Base-by-base conservation (phyloP, 176 grass and related monocot genomes). In the Saccharum officinarum region DNA sequence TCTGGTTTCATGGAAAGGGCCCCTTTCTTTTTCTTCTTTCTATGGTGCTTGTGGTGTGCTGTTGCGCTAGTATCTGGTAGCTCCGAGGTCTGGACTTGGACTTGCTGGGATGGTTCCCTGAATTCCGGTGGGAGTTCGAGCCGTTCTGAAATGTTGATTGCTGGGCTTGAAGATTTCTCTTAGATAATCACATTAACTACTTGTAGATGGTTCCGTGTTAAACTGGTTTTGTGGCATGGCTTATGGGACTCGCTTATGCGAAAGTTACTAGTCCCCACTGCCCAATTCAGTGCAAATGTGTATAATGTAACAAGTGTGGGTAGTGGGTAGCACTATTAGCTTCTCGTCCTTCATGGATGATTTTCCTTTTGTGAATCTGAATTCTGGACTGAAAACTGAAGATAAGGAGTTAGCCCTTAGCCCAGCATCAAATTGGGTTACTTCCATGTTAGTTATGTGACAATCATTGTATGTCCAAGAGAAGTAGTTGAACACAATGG, bases 1-100 rank as follows among this genome's bases (percentile, higher is more conserved):
- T 90, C 72, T 90, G 77, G 3, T 86, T 87, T 87, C 23, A 3
- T 28, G 65, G 66, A 45, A 42, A 23, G 17, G 5, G 1, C 18
- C 12, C 1, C 14, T 18, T 7, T 10, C 4, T 23, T 23, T 3
- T 23, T 59, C 22, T 22, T n/a, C 55, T 59, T 23, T 23, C 8
- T 23, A 0, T 23, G 2, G 55, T 59, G 55, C 54, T 57, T 22
- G 54, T 57, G 55, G 22, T 22, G 28, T 47, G 44, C 30, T 61
- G 61, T 50, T 76, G 47, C 69, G 30, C 45, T 69, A 20, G 33
- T 59, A 16, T 60, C 37, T 49, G 59, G 55, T 42, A 71, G 17
- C 47, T 87, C 10, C 22, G 80, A 54, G 54, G 69, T 62, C 16
- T 66, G 28, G 40, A 8, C 49, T n/a, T 55, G 28, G 33, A 12